Conservation (phyloP, 2,329 filamentous ascomycete species). For the Xylaria hypoxylon region DNA sequence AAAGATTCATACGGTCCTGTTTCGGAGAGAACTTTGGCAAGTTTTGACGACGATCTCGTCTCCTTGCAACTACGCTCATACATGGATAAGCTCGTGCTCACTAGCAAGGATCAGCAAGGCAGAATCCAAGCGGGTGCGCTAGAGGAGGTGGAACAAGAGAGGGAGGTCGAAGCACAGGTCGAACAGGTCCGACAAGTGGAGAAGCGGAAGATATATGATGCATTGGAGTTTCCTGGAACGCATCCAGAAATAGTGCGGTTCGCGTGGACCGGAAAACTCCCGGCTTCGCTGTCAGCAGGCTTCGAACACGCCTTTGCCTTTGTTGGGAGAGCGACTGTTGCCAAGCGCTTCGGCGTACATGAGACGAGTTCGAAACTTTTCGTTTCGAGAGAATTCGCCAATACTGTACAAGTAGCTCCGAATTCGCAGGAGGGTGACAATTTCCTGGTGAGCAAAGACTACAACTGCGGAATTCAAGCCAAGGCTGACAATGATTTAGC, state of each 20-base stretch:
- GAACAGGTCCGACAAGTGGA: constrained; percentile 68
- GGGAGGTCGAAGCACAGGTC: constrained; percentile 70
- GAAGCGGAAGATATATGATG: constrained; percentile 55
- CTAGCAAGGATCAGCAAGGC: constrained; percentile 50
- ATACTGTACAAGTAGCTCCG: constrained; percentile 53
- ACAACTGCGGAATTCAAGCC: not conserved
- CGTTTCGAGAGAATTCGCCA: constrained; percentile 61
- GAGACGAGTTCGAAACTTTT: constrained; percentile 49
- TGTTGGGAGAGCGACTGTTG: constrained; percentile 53
- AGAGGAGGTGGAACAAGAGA: constrained; percentile 70
- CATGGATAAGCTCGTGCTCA: not conserved
- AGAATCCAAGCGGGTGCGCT: constrained; percentile 61
- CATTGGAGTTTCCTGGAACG: constrained; percentile 59
- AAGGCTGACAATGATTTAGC: constrained; percentile 45
- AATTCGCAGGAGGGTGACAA: constrained; percentile 45
- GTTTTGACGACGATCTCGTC: not conserved
- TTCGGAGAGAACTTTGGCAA: not conserved
- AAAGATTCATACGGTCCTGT: constrained; percentile 65
- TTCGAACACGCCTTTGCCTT: constrained; percentile 59
- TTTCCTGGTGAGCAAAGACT: constrained; percentile 44
- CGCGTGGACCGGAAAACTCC: constrained; percentile 55
- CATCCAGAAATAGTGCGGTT: constrained; percentile 61
- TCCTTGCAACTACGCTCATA: constrained; percentile 23
- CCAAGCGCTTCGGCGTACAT: constrained; percentile 50
- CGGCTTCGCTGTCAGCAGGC: constrained; percentile 47